Evolutionary conservation across 2,329 filamentous ascomycete genomes (phyloP).

Genomic region (Penicillium sp.): DNA sequence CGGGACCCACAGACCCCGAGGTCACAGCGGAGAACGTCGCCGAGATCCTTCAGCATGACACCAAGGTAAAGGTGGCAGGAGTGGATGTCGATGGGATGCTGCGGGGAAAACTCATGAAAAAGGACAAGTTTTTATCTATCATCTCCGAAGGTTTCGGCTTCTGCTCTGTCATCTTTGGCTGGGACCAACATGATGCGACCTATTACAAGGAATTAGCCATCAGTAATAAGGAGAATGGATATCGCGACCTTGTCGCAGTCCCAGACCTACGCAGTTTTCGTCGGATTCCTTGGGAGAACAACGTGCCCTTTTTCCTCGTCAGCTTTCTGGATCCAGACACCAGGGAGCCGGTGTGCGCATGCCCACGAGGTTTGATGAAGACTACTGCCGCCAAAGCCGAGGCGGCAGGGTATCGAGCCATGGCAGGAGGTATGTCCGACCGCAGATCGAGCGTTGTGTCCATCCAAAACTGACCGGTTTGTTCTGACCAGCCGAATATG

Average conservation of each 20-base stretch:
- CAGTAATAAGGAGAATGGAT: conserved; percentile 88
- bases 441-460: neutral
- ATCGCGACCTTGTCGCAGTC: conserved; percentile 78
- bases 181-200: conserved; percentile 95
- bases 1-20: conserved; percentile 11
- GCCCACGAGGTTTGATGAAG: conserved; percentile 73
- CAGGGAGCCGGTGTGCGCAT: conserved; percentile 68
- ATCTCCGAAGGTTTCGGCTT: conserved; percentile 83
- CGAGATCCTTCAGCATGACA: conserved; percentile 67
- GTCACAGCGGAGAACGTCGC: conserved; percentile 64
- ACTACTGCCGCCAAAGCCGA: conserved; percentile 66
- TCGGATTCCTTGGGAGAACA: conserved; percentile 85
- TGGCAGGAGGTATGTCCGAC: conserved; percentile 74
- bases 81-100: conserved; percentile 84
- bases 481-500: conserved; percentile 71
- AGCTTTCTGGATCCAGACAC: conserved; percentile 82
- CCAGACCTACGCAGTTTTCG: conserved; percentile 76
- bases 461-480: conserved; percentile 10
- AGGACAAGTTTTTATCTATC: conserved; percentile 86
- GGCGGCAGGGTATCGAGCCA: conserved; percentile 70
- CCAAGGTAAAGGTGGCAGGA: conserved; percentile 81
- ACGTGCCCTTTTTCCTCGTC: conserved; percentile 81
- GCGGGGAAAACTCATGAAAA: conserved; percentile 86
- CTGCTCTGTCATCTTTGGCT: conserved; percentile 91
- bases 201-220: conserved; percentile 82